A percentile compares a stretch with the other conserved stretches of the same genome.
Evolutionary conservation across 2,329 filamentous ascomycete species (phyloP).

Genomic region (Microcyclosporella mali): DNA sequence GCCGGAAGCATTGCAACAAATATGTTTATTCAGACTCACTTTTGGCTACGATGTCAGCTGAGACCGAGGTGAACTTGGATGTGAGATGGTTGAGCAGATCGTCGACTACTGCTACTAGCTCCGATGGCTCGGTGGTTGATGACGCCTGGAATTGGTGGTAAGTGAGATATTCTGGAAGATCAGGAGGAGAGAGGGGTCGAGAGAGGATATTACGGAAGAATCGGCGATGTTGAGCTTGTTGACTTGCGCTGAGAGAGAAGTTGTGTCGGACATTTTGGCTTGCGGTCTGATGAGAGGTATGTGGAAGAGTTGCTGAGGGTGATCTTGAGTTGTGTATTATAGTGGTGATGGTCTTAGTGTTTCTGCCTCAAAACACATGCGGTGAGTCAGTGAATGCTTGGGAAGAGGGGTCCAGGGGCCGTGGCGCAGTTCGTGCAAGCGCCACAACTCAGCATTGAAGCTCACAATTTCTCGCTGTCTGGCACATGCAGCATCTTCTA

Average conservation of each 20-base stretch:
- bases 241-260: slow-evolving; percentile 22
- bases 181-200: not conserved
- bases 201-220: not conserved
- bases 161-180: not conserved
- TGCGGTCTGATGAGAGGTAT: not conserved
- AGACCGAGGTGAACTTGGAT: slow-evolving; percentile 78
- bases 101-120: slow-evolving; percentile 74
- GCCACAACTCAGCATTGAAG: no score
- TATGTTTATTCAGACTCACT: slow-evolving; percentile 49
- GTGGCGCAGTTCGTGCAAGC: no score
- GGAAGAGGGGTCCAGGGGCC: no score
- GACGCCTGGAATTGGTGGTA: slow-evolving; percentile 1
- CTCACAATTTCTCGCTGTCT: no score
- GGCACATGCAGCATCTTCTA: no score
- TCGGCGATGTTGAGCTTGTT: slow-evolving; percentile 20
- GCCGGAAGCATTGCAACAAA: no score
- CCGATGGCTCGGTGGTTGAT: slow-evolving; percentile 45
- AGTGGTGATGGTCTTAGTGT: no score
- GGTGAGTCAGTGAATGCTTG: no score
- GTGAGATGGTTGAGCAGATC: slow-evolving; percentile 79
- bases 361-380: no score
- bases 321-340: not conserved
- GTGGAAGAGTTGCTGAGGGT: no score
- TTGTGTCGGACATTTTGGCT: slow-evolving; percentile 12
- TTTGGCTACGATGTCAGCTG: slow-evolving; percentile 81